These are phyloP conservation scores for Gracilaria vermiculophylla DNA, from an alignment of 23 red algal genomes.

Conservation along the genomic window DNA sequence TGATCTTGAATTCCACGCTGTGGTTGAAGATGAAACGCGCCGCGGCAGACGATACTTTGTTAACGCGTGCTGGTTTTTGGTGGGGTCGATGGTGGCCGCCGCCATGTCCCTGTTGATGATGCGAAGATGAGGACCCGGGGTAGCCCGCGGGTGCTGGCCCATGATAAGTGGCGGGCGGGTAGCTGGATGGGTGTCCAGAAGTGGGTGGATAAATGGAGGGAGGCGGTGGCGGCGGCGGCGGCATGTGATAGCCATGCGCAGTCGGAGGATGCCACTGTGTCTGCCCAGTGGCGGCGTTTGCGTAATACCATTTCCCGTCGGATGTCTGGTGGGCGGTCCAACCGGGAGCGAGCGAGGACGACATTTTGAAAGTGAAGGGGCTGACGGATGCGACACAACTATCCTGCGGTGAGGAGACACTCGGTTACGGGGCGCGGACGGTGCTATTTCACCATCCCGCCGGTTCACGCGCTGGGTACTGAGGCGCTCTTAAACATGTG, in stretches of 20 bases:
- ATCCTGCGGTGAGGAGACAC: not conserved
- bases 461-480: too few relatives aligned
- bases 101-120: not conserved
- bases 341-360: constrained; percentile 29
- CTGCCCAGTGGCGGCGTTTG: constrained; percentile 13
- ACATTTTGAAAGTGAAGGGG: not conserved
- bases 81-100: not conserved
- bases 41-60: constrained; percentile 1
- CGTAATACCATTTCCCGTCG: constrained; percentile 51
- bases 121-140: constrained; percentile 13
- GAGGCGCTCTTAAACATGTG: too few relatives aligned
- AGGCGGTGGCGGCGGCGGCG: constrained; percentile 23
- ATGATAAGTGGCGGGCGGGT: not conserved
- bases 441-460: too few relatives aligned
- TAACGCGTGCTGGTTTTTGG: not conserved
- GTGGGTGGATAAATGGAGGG: not conserved
- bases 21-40: constrained; percentile 55
- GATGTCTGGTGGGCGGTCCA: constrained; percentile 61
- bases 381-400: not conserved
- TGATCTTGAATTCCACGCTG: constrained; percentile 53
- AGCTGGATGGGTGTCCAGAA: constrained; percentile 1
- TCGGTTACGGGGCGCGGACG: not conserved
- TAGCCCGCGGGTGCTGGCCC: not conserved
- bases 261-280: constrained; percentile 51
- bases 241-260: not conserved